These are phyloP conservation scores for Fusarium zealandicum DNA, from an alignment of 2,329 filamentous ascomycete genomes.

Conservation along the genomic window DNA sequence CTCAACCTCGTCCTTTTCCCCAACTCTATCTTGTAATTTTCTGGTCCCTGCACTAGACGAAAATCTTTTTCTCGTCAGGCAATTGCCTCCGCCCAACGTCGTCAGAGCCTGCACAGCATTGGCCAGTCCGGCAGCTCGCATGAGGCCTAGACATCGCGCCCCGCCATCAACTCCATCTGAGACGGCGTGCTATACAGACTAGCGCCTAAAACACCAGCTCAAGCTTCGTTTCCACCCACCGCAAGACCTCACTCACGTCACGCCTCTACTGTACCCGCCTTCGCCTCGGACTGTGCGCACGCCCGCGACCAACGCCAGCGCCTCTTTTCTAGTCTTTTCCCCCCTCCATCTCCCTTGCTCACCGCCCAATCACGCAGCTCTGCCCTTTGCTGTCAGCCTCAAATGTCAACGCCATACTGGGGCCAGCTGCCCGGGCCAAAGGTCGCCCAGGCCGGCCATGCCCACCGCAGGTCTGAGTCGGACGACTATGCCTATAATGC, in stretches of 20 bases:
- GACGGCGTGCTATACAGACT: constrained; percentile 23
- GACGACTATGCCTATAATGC: constrained; percentile 43
- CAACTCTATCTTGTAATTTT: not conserved
- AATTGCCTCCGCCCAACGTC: constrained; percentile 10
- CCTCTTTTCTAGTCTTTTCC: constrained; percentile 18
- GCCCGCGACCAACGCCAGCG: constrained; percentile 18
- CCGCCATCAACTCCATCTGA: constrained; percentile 33
- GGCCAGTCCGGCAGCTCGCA: constrained; percentile 44
- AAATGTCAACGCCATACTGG: constrained; percentile 64
- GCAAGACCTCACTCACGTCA: constrained; percentile 15
- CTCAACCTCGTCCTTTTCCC: constrained; percentile 19
- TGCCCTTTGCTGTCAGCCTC: constrained; percentile 36
- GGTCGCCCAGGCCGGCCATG: constrained; percentile 43
- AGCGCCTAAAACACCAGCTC: constrained; percentile 31
- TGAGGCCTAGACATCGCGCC: constrained; percentile 36
- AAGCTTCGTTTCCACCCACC: constrained; percentile 17
- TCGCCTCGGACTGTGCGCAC: constrained; percentile 16
- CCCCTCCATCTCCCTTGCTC: constrained; percentile 10
- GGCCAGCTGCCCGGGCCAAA: constrained; percentile 62
- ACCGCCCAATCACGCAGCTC: constrained; percentile 40
- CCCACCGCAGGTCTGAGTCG: constrained; percentile 48
- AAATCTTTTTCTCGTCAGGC: constrained; percentile 14
- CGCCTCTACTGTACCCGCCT: constrained; percentile 26
- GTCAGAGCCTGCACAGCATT: constrained; percentile 51
- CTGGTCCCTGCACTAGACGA: constrained; percentile 18